These are phyloP conservation scores for Coemansia sp. DNA, from an alignment of 192 early-diverging fungal genomes.

Conservation along the genomic window DNA sequence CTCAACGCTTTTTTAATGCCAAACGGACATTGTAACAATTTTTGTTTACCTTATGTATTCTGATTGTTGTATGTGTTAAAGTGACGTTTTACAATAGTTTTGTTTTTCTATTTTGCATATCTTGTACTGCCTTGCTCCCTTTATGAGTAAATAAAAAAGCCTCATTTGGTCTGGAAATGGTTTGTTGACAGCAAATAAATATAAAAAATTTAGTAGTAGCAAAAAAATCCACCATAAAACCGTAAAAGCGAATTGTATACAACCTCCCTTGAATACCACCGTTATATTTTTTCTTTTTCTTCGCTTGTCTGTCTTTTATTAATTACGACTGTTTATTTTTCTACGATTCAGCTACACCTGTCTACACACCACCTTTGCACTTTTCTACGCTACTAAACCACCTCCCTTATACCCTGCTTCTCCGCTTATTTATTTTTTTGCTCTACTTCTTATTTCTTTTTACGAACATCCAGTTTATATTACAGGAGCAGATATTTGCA, in stretches of 20 bases:
- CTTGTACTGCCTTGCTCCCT: background rate
- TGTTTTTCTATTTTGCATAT: background rate
- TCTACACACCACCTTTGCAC: background rate
- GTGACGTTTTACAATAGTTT: background rate
- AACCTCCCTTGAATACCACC: background rate
- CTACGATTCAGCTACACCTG: background rate
- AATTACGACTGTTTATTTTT: conserved; percentile 4
- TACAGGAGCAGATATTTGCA: background rate
- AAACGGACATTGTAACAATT: background rate
- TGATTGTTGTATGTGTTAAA: background rate
- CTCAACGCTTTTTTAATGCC: background rate
- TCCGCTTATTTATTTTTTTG: background rate
- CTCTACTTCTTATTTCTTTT: background rate
- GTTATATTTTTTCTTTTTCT: background rate
- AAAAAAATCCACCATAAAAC: background rate
- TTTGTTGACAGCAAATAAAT: background rate
- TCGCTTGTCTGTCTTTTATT: background rate
- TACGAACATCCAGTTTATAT: background rate
- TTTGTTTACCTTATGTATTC: background rate
- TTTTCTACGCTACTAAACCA: background rate
- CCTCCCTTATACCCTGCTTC: background rate
- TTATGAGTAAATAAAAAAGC: background rate
- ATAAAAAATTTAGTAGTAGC: background rate
- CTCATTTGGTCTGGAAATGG: background rate
- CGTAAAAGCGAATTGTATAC: background rate